Base-by-base conservation (phyloP, 768 basidiomycete species). In the Boletus bicolor region DNA sequence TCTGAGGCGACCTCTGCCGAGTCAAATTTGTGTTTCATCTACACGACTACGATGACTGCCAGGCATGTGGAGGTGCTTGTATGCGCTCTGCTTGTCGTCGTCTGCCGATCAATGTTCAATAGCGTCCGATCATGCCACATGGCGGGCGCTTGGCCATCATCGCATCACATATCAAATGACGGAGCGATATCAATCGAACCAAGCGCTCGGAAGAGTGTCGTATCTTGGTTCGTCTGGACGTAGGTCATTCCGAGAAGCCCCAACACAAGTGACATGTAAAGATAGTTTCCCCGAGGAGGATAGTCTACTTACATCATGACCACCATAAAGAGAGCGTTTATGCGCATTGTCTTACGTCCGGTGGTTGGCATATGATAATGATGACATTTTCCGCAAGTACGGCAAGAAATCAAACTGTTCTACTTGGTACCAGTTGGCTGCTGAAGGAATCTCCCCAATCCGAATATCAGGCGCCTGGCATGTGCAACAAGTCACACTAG, bases 231-330 rank as follows among this genome's bases (percentile, higher is more conserved):
- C 34, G 48, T 49, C 49, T 54, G 51, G 11, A 64, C 28, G 21
- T 53, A 52, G 7, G 53, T 50, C 21, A 19, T 41, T 8, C 60
- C 53, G 14, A 55, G 53, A 28, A 59, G 38, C 54, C 51, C 59
- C 39, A 3, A 17, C 9, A 34, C 19, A 35, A 52, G 30, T 41
- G 17, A 21, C 9, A 4, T 9, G 32, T 21, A 30, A 44, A 11
- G 9, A 21, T 8, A 19, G 5, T 15, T 19, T 34, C 45, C 7
- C 7, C 32, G 5, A 9, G 32, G 11, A 15, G 14, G 7, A 9
- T 9, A 32, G 44, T 14, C n/a, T n/a, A 19, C 30, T 32, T 46
- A 14, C n/a, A 10, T 19, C n/a, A n/a, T 32, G 9, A 8, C 15
- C 43, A 32, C n/a, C n/a, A 45, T 7, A n/a, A 4, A 32, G 6